phyloP scores from a whole-genome alignment of 2,329 filamentous ascomycete species.

The Podosphaera aphanis region DNA sequence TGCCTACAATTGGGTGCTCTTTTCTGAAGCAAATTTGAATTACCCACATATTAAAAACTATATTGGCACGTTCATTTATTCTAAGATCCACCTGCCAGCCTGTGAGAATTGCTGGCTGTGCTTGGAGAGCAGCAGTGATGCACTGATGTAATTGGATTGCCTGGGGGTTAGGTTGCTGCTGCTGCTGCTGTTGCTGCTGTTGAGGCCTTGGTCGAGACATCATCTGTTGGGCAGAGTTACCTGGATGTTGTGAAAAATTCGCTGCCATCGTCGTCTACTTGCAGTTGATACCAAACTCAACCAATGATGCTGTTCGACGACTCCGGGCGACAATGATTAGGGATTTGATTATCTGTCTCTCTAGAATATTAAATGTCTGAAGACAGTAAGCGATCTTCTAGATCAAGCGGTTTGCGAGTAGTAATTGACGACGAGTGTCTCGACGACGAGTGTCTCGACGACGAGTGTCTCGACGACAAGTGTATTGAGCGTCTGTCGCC shows the following conservation, averaged over 20 bases:
- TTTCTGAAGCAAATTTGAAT: neutral
- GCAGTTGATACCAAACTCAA: no score
- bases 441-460: no score
- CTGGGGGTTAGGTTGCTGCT: slow-evolving; percentile 3
- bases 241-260: slow-evolving; percentile 15
- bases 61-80: slow-evolving; percentile 12
- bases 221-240: slow-evolving; percentile 11
- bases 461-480: neutral
- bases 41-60: slow-evolving; percentile 16
- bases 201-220: slow-evolving; percentile 11
- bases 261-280: slow-evolving; percentile 11
- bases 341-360: no score
- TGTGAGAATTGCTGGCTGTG: slow-evolving; percentile 8
- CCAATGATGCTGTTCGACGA: no score
- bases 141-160: slow-evolving; percentile 10
- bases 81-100: slow-evolving; percentile 13
- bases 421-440: no score
- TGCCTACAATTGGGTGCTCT: no score
- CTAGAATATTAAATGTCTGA: no score
- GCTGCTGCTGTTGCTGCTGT: slow-evolving; percentile 8
- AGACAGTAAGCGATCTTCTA: no score
- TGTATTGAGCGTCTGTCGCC: no score
- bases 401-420: no score
- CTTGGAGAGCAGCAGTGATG: slow-evolving; percentile 11
- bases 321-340: no score